Conservation (phyloP, 768 basidiomycete species). For the Mycena rosella region DNA sequence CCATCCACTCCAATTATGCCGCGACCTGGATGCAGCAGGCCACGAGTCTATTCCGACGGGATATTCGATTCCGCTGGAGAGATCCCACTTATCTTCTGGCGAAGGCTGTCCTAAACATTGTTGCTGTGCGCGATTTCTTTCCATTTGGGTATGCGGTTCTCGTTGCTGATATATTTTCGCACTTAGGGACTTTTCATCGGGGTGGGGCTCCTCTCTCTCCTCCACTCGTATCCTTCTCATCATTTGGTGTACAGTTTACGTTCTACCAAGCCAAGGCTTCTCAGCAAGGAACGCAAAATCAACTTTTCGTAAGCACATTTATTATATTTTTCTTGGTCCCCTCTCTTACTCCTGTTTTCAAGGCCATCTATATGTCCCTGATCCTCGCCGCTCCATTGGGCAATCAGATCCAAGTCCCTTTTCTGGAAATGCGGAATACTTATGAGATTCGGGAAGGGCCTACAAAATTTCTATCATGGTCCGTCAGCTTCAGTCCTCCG, state of each 20-base stretch:
- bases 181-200: constrained; percentile 73
- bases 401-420: constrained; percentile 74
- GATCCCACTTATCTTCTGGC: too few relatives aligned
- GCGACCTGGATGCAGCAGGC: constrained; percentile 67
- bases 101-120: too few relatives aligned
- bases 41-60: constrained; percentile 58
- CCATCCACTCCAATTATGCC: constrained; percentile 61
- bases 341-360: neutral
- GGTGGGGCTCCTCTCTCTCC: neutral
- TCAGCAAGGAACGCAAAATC: constrained; percentile 73
- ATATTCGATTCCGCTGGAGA: constrained; percentile 63
- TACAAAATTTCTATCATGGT: constrained; percentile 76
- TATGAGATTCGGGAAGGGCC: constrained; percentile 80
- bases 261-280: constrained; percentile 69
- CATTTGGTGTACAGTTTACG: constrained; percentile 55
- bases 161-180: too few relatives aligned
- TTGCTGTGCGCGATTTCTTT: too few relatives aligned
- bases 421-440: constrained; percentile 67
- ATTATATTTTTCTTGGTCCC: constrained; percentile 30
- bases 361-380: constrained; percentile 70
- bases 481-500: too few relatives aligned
- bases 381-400: constrained; percentile 67
- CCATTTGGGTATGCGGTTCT: too few relatives aligned
- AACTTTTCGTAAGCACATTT: constrained; percentile 65
- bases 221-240: neutral